Conservation (phyloP, 208 protist genomes). For the Trypanosoma rangeli region DNA sequence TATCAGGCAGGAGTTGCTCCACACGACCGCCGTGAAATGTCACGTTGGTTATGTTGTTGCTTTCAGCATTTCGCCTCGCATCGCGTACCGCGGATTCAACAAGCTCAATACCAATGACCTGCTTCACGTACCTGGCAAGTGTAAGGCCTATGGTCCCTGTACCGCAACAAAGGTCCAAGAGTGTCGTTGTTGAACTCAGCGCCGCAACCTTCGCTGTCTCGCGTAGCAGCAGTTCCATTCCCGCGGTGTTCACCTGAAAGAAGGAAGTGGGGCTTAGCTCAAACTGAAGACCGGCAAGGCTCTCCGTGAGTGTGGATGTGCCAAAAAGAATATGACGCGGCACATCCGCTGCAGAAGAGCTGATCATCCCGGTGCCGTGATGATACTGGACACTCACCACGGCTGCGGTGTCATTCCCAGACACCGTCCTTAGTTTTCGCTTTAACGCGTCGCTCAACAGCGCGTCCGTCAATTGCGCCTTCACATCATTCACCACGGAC, state of each 20-base stretch:
- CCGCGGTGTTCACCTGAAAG: constrained; percentile 96
- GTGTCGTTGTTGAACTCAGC: constrained; percentile 53
- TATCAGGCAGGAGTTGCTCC: constrained; percentile 81
- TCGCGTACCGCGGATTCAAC: constrained; percentile 86
- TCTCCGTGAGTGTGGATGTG: constrained; percentile 64
- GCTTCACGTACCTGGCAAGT: constrained; percentile 71
- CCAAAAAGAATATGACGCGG: constrained; percentile 70
- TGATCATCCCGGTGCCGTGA: constrained; percentile 73
- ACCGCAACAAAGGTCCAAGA: constrained; percentile 96
- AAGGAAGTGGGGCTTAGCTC: constrained; percentile 92
- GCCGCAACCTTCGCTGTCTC: constrained; percentile 67
- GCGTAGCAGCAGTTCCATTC: constrained; percentile 84
- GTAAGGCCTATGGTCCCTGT: constrained; percentile 95
- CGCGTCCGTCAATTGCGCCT: constrained; percentile 35
- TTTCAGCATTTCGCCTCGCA: constrained; percentile 78
- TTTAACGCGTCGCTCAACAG: constrained; percentile 29
- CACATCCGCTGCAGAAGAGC: constrained; percentile 50
- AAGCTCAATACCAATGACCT: constrained; percentile 94
- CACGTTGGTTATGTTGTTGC: constrained; percentile 89
- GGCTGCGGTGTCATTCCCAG: constrained; percentile 31
- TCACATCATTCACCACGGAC: constrained; percentile 41
- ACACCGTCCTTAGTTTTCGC: constrained; percentile 24
- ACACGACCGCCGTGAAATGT: constrained; percentile 91
- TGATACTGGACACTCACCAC: constrained; percentile 82
- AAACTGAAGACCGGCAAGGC: constrained; percentile 74